These are phyloP conservation scores for Arthroderma sp. DNA, from an alignment of 2,329 filamentous ascomycete species.

Conservation along the genomic window DNA sequence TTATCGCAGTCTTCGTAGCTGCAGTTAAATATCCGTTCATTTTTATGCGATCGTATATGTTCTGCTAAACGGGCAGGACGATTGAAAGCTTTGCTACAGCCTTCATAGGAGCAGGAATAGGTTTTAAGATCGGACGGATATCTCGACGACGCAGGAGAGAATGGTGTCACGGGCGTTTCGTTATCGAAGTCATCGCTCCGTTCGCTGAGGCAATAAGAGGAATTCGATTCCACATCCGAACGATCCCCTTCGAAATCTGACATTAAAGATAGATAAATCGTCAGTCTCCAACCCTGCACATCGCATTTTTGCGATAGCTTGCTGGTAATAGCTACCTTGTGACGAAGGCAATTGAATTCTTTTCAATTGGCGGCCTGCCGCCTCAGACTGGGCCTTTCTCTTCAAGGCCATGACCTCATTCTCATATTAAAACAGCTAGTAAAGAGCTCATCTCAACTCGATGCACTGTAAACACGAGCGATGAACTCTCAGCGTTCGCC, in stretches of 20 bases:
- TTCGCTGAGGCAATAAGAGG: conserved; percentile 19
- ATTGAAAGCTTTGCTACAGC: conserved; percentile 75
- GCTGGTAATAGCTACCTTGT: neutral
- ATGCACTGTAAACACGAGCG: too few relatives aligned
- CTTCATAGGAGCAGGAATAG: conserved; percentile 58
- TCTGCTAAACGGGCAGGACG: conserved; percentile 66
- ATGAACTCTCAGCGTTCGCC: too few relatives aligned
- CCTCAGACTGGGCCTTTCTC: conserved; percentile 21
- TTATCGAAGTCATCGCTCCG: conserved; percentile 17
- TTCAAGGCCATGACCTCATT: conserved; percentile 22
- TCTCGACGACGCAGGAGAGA: conserved; percentile 33
- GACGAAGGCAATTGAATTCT: conserved; percentile 6
- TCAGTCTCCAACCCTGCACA: neutral
- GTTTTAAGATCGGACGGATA: conserved; percentile 61
- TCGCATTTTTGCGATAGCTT: neutral
- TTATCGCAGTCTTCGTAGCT: conserved; percentile 60
- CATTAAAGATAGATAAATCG: neutral
- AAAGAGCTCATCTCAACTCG: neutral
- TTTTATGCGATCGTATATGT: conserved; percentile 73
- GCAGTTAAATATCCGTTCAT: conserved; percentile 69
- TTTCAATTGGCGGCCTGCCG: conserved; percentile 16
- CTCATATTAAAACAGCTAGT: neutral
- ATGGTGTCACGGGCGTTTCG: conserved; percentile 37
- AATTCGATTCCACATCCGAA: conserved; percentile 23
- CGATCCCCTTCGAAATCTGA: conserved; percentile 15